Percentiles rank a stretch among this genome's conserved stretches.
Conservation (phyloP, 495 filamentous ascomycete species). For the Cercophora sp. region DNA sequence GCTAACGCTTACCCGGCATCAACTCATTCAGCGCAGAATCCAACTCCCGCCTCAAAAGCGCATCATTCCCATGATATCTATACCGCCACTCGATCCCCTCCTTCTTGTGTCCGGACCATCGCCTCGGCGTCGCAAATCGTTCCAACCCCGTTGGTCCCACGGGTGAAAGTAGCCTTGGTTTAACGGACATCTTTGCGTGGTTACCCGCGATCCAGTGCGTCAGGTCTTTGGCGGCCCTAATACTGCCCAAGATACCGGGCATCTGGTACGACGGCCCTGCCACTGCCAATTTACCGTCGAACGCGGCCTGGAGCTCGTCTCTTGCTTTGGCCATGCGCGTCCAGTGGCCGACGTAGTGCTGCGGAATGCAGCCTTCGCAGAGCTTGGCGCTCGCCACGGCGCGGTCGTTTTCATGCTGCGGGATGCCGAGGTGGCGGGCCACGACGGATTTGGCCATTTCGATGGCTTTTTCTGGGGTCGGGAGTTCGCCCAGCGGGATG, state of each 20-base stretch:
- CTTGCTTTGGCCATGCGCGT: conserved; percentile 57
- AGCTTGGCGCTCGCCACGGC: conserved; percentile 54
- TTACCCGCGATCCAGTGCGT: conserved; percentile 25
- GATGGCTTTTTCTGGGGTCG: conserved; percentile 59
- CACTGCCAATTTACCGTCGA: conserved; percentile 62
- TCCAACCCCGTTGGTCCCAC: conserved; percentile 36
- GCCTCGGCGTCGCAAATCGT: conserved; percentile 18
- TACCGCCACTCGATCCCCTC: too few relatives aligned
- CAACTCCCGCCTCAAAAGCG: neutral
- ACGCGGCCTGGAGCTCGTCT: conserved; percentile 50
- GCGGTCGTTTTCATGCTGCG: conserved; percentile 40
- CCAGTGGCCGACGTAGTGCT: conserved; percentile 77
- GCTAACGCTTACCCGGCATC: too few relatives aligned
- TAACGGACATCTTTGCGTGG: neutral
- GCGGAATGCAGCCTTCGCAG: conserved; percentile 79
- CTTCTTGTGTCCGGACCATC: too few relatives aligned
- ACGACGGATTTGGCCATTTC: conserved; percentile 65
- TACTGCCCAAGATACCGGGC: conserved; percentile 35
- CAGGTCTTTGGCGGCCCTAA: conserved; percentile 39
- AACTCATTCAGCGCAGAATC: too few relatives aligned
- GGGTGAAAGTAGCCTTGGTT: conserved; percentile 9
- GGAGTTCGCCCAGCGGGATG: conserved; percentile 44
- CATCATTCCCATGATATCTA: too few relatives aligned
- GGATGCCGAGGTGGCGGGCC: conserved; percentile 68
- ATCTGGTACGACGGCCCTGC: conserved; percentile 71